A percentile compares a stretch with the other conserved stretches of the same genome.
Conservation (phyloP, 345 rosid genomes). For the Lepidium sativum region DNA sequence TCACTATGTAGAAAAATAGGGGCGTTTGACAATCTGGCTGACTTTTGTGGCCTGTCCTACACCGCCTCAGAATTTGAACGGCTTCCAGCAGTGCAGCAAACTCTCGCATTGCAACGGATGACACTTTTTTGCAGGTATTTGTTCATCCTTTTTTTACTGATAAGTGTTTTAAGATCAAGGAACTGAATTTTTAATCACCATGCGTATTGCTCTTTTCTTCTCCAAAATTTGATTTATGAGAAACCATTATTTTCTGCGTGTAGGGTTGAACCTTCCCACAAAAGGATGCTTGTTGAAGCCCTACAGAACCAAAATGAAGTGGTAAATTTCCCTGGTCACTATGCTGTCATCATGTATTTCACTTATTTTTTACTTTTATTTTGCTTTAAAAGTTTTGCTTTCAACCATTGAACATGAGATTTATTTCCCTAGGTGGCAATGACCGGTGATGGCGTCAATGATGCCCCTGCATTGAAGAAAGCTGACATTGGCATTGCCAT, state of each 20-base stretch:
- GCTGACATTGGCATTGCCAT: conserved; percentile 98
- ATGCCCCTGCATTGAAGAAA: conserved; percentile 97
- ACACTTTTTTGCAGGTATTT: conserved; percentile 80
- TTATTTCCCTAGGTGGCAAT: conserved; percentile 73
- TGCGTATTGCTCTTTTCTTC: conserved; percentile 7
- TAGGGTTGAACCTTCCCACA: conserved; percentile 98
- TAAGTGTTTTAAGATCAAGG: neutral
- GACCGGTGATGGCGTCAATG: conserved; percentile 99
- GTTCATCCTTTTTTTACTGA: neutral
- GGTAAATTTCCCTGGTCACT: conserved; percentile 36
- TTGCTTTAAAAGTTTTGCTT: too few species aligned
- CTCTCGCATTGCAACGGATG: conserved; percentile 81
- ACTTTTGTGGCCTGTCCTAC: conserved; percentile 75
- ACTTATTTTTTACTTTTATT: conserved; percentile 2
- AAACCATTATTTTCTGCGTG: conserved; percentile 15
- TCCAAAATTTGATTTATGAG: neutral
- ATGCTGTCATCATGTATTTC: neutral
- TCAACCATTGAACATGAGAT: neutral
- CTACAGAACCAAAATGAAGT: conserved; percentile 96
- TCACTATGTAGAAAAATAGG: conserved; percentile 92
- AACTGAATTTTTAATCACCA: neutral
- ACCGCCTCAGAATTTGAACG: conserved; percentile 94
- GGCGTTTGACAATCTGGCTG: conserved; percentile 82
- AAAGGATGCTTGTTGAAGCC: conserved; percentile 98
- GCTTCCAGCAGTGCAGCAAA: conserved; percentile 85